Evolutionary conservation across 2,329 filamentous ascomycete genomes (phyloP).

Genomic region (Botrytis galanthina): DNA sequence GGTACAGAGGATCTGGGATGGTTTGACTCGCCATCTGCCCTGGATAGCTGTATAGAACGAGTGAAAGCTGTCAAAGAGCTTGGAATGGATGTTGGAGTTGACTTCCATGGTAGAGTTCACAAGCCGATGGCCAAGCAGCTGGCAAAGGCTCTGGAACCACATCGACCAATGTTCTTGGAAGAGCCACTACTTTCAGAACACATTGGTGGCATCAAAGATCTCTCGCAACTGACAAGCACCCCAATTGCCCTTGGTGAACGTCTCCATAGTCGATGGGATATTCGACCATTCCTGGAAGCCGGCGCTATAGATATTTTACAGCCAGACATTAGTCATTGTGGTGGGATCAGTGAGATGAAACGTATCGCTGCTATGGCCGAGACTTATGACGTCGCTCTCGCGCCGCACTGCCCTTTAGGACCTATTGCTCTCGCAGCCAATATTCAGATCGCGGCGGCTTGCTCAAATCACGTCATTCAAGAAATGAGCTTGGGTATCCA

Average conservation of each 20-base stretch:
- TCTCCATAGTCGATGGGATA: conserved; percentile 70
- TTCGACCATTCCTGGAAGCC: conserved; percentile 68
- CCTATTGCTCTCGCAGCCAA: conserved; percentile 71
- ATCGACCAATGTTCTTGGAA: conserved; percentile 72
- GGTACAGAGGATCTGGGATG: conserved; percentile 73
- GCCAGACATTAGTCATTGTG: conserved; percentile 69
- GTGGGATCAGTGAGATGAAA: conserved; percentile 69
- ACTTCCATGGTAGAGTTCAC: conserved; percentile 76
- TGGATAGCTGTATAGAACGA: conserved; percentile 64
- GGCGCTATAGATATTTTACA: conserved; percentile 69
- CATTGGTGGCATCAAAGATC: conserved; percentile 53
- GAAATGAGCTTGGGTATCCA: conserved; percentile 81
- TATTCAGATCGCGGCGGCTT: conserved; percentile 62
- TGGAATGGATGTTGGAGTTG: conserved; percentile 70
- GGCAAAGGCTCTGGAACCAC: conserved; percentile 62
- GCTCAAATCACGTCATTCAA: conserved; percentile 68
- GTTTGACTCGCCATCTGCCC: conserved; percentile 67
- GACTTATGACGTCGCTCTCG: conserved; percentile 69
- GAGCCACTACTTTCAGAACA: conserved; percentile 72
- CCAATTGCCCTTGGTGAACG: conserved; percentile 73
- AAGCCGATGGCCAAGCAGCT: conserved; percentile 81
- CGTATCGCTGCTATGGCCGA: conserved; percentile 70
- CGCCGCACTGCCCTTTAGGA: conserved; percentile 71
- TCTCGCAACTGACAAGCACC: conserved; percentile 54
- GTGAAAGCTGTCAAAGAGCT: conserved; percentile 66